phyloP scores from a whole-genome alignment of 768 basidiomycete species.

The Porphyrellus cyaneotinctus region DNA sequence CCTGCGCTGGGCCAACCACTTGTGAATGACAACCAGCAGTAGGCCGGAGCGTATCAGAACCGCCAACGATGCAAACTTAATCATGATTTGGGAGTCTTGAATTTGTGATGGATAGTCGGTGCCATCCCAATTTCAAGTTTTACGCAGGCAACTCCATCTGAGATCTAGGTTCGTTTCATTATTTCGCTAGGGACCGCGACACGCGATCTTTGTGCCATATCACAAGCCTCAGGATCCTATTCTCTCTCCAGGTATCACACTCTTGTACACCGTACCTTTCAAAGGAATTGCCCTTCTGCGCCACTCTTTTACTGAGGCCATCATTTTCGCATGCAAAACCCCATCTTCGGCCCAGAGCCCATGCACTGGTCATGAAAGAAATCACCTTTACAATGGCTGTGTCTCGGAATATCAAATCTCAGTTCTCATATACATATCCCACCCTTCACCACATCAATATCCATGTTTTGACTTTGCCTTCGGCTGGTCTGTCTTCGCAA shows the following conservation, averaged over 20 bases:
- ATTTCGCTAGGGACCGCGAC: conserved; percentile 5
- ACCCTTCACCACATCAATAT: background rate
- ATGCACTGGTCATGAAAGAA: background rate
- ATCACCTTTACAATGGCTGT: background rate
- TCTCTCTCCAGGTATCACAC: background rate
- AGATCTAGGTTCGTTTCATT: conserved; percentile 16
- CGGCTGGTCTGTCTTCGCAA: conserved; percentile 6
- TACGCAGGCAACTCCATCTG: background rate
- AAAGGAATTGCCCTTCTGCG: too few species aligned
- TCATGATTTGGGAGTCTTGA: background rate
- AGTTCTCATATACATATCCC: too few species aligned
- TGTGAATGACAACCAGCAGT: background rate
- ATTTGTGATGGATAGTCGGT: background rate
- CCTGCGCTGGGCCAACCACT: background rate
- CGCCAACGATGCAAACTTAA: background rate
- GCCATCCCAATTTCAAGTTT: background rate
- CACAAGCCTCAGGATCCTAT: conserved; percentile 7
- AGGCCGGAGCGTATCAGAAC: background rate
- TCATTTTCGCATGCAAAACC: background rate
- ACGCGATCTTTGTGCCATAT: conserved; percentile 7
- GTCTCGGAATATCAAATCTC: background rate
- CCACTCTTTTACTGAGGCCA: background rate
- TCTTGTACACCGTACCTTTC: background rate
- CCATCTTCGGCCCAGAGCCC: too few species aligned
- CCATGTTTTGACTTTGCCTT: background rate